Conservation (phyloP, 805 yeast species). For the Scheffersomyces coipomensis region DNA sequence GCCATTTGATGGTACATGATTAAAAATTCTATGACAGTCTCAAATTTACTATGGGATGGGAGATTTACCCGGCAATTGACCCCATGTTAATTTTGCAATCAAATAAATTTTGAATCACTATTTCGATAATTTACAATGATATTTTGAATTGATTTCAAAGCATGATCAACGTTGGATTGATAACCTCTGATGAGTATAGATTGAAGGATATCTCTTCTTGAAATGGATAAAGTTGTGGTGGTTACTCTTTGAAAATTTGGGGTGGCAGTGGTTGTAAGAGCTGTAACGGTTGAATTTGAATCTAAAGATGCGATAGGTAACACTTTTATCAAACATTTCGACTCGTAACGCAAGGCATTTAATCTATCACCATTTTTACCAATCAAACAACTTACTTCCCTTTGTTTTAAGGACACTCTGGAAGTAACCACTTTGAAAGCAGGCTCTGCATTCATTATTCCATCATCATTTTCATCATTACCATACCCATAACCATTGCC, state of each 20-base stretch:
- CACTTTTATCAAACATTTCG: conserved; percentile 21
- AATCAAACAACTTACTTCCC: conserved; percentile 21
- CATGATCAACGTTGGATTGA: conserved; percentile 11
- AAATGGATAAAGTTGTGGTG: neutral
- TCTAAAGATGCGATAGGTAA: conserved; percentile 7
- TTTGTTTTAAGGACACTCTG: conserved; percentile 6
- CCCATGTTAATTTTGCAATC: conserved; percentile 1
- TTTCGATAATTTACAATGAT: conserved; percentile 6
- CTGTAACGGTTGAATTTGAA: no score
- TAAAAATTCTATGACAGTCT: neutral
- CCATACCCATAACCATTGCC: no score
- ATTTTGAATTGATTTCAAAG: conserved; percentile 9
- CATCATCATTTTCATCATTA: no score
- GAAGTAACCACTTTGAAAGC: no score
- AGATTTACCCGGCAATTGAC: neutral
- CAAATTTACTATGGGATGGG: neutral
- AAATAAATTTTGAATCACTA: conserved; percentile 4
- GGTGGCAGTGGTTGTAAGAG: conserved; percentile 1
- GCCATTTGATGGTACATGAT: no score
- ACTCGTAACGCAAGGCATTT: conserved; percentile 17
- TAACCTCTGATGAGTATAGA: conserved; percentile 15
- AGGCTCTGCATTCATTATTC: no score
- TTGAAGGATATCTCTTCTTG: conserved; percentile 15
- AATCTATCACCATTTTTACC: conserved; percentile 24
- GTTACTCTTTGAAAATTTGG: no score